phyloP scores from a whole-genome alignment of 139 green algal species.

The Deuterostichococcus epilithicus region DNA sequence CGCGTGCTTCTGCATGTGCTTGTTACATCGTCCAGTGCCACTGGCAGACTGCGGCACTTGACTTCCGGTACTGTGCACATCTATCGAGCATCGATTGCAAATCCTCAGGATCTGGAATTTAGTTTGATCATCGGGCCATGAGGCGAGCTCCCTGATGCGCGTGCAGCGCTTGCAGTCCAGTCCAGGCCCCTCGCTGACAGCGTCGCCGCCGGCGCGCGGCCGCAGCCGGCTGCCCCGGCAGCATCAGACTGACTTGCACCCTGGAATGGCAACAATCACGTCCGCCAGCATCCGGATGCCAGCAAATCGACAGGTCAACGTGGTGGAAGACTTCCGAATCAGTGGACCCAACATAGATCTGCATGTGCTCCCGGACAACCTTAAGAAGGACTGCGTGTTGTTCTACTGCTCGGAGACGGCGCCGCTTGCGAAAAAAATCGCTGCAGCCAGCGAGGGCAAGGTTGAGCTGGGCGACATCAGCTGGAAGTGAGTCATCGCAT shows the following conservation, averaged over 20 bases:
- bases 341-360: slow-evolving; percentile 48
- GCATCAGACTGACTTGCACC: neutral
- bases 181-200: neutral
- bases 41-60: neutral
- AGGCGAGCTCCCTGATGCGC: neutral
- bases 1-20: neutral
- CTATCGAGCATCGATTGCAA: too few species aligned
- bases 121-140: neutral
- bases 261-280: neutral
- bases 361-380: slow-evolving; percentile 26
- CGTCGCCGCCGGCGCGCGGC: too few species aligned
- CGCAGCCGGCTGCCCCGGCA: too few species aligned
- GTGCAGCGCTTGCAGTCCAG: neutral
- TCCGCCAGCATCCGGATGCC: neutral
- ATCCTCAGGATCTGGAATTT: too few species aligned
- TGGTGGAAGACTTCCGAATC: slow-evolving; percentile 29
- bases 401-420: slow-evolving; percentile 87
- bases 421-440: slow-evolving; percentile 73
- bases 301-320: neutral
- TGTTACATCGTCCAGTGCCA: neutral
- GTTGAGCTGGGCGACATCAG: slow-evolving; percentile 79
- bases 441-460: slow-evolving; percentile 41
- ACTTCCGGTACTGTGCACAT: too few species aligned
- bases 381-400: slow-evolving; percentile 81
- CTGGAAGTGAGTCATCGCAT: slow-evolving; percentile 64